Evolutionary conservation across 2,329 filamentous ascomycete species (phyloP).

Genomic region (Parafenestella ontariensis): DNA sequence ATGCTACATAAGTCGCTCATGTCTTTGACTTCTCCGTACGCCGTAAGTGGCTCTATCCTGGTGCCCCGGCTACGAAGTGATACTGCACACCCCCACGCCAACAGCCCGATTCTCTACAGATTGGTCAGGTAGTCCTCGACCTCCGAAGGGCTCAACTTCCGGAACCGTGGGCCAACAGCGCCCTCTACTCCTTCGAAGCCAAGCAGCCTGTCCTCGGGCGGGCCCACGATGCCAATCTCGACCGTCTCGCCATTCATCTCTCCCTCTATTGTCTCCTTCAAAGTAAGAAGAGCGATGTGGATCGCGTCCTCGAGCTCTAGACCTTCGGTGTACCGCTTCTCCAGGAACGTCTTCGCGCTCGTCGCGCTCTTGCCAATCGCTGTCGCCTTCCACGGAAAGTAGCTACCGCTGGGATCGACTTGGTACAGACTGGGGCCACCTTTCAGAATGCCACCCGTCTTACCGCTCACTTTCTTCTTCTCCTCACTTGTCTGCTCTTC

Average conservation of each 20-base stretch:
- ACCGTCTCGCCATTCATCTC: constrained; percentile 99
- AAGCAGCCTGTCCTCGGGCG: constrained; percentile 89
- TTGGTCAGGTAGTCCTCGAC: constrained; percentile 99
- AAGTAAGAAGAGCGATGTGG: constrained; percentile 93
- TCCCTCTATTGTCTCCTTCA: constrained; percentile 99
- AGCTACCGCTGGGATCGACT: constrained; percentile 97
- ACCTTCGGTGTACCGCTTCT: constrained; percentile 98
- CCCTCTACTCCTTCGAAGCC: constrained; percentile 90
- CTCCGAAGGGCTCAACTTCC: constrained; percentile 95
- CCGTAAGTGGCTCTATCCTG: constrained; percentile 16
- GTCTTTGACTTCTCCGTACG: constrained; percentile 5
- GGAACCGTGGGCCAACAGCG: constrained; percentile 83
- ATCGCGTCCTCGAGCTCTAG: constrained; percentile 97
- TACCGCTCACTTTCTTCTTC: constrained; percentile 76
- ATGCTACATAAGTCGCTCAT: constrained; percentile 28
- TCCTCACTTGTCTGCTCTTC: constrained; percentile 62
- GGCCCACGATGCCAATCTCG: constrained; percentile 96
- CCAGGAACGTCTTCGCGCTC: constrained; percentile 97
- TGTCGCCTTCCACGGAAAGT: constrained; percentile 99
- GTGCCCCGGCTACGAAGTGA: background rate
- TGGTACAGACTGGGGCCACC: constrained; percentile 97
- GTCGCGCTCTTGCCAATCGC: constrained; percentile 99
- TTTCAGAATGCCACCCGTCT: constrained; percentile 95
- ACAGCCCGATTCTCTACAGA: constrained; percentile 67
- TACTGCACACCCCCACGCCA: background rate